Conservation (phyloP, 768 basidiomycete species). For the Amanita jacksonii region DNA sequence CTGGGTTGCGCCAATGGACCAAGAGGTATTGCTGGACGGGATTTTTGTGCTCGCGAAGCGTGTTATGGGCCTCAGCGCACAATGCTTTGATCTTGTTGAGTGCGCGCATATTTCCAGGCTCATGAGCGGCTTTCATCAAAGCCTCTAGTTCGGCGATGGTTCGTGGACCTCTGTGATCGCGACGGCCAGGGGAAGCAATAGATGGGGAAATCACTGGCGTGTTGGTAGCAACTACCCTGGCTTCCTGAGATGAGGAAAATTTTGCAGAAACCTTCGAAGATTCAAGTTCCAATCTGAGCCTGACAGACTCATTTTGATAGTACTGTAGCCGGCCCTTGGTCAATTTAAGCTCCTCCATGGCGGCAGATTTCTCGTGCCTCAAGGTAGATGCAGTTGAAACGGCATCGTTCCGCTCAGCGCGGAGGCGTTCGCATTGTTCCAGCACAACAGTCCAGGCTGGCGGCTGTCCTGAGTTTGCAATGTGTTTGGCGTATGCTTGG, state of each 20-base stretch:
- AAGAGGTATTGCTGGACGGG: conserved; percentile 33
- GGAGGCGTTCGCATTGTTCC: conserved; percentile 1
- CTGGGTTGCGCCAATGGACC: conserved; percentile 35
- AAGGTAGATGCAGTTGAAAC: neutral
- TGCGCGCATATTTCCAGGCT: conserved; percentile 30
- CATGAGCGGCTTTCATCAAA: conserved; percentile 33
- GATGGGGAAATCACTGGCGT: no score
- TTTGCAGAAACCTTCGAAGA: neutral
- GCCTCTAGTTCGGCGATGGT: conserved; percentile 31
- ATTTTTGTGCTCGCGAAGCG: conserved; percentile 33
- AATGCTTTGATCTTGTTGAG: conserved; percentile 33
- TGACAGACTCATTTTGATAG: neutral
- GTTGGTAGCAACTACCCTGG: no score
- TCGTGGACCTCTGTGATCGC: conserved; percentile 20
- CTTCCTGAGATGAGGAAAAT: no score
- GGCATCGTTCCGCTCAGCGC: conserved; percentile 1
- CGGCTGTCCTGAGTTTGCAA: neutral
- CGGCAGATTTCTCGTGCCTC: neutral
- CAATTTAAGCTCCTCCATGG: neutral
- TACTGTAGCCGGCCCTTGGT: neutral
- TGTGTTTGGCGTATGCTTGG: neutral
- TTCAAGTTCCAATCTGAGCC: neutral
- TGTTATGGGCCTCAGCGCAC: conserved; percentile 35
- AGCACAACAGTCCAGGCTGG: neutral
- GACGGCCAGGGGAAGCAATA: conserved; percentile 9